A percentile compares a stretch with the other conserved stretches of the same genome.
These are phyloP conservation scores for Tetrapisispora arboricola DNA, from an alignment of 805 yeast genomes.

Conservation along the genomic window DNA sequence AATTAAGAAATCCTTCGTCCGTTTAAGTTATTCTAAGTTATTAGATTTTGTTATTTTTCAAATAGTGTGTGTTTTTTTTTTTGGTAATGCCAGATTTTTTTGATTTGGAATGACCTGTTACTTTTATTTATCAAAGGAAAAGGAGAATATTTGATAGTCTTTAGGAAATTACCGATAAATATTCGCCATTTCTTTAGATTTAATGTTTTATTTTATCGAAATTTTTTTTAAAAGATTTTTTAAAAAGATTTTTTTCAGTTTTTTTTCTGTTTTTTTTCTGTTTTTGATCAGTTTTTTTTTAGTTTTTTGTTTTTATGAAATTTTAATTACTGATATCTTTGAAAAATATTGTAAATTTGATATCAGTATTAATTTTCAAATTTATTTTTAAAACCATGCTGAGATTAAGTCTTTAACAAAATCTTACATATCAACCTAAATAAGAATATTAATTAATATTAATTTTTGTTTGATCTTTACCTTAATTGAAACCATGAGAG, in stretches of 20 bases:
- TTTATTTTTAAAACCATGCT: not conserved
- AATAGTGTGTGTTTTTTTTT: not conserved
- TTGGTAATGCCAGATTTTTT: no score
- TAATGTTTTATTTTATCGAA: not conserved
- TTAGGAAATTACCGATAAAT: not conserved
- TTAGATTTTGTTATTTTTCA: not conserved
- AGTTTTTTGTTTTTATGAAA: not conserved
- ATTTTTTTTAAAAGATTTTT: slow-evolving; percentile 2
- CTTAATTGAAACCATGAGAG: not conserved
- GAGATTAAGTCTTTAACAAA: not conserved
- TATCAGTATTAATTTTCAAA: not conserved
- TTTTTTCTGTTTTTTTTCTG: not conserved
- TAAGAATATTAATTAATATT: not conserved
- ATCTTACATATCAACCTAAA: not conserved
- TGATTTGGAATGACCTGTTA: not conserved
- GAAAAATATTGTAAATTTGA: not conserved
- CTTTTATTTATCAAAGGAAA: not conserved
- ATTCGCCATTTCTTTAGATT: not conserved
- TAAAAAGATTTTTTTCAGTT: not conserved
- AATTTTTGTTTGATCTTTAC: not conserved
- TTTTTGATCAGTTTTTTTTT: not conserved
- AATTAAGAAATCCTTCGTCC: slow-evolving; percentile 7
- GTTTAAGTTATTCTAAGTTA: not conserved
- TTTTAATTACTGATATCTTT: not conserved
- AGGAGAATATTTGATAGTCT: not conserved